Evolutionary conservation across 2,329 filamentous ascomycete species (phyloP), one percentile per base, ranked within the genome.

Genomic region (Trichoderma sp.): DNA sequence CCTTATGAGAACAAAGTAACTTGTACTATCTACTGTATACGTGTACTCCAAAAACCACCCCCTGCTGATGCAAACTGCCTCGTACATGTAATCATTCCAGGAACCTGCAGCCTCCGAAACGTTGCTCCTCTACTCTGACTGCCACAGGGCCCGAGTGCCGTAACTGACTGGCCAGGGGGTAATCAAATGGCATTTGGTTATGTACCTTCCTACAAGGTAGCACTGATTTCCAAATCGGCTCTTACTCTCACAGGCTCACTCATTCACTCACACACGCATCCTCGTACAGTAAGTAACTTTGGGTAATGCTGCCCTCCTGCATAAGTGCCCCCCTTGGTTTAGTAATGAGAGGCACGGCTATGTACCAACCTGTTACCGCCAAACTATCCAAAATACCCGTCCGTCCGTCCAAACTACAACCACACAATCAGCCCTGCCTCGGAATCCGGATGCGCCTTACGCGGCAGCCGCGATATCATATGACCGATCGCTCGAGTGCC

Each of bases 361-460:
- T n/a, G n/a, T 15, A n/a, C 15, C 17, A 50, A 12, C n/a, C 43
- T 12, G 4, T 50, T 50, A 23, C 43, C 43, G 43, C 43, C 43
- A 50, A n/a, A 50, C 9, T 3, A 47, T 20, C 43, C 43, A 50
- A 50, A 50, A 20, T 50, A 47, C 43, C 43, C n/a, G n/a, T 20
- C 43, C 39, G 17, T 30, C 28, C 28, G 28, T 4, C 39, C 7
- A 39, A 15, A 47, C 43, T 12, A 50, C 43, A 2, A 12, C n/a
- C 43, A 50, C 17, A 36, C 34, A 34, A 30, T 47, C 36, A 62
- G 64, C 55, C 63, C 63, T 69, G 66, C 28, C 28, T 63, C 43
- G 70, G 70, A 59, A 57, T 59, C 57, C 61, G 71, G 58, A 64
- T 64, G 67, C 39, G 71, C 66, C 58, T 57, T 69, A 72, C 59